Evolutionary conservation across 495 filamentous ascomycete species (phyloP), one percentile per base, ranked within the genome.

Genomic region (Penicillium manginii): DNA sequence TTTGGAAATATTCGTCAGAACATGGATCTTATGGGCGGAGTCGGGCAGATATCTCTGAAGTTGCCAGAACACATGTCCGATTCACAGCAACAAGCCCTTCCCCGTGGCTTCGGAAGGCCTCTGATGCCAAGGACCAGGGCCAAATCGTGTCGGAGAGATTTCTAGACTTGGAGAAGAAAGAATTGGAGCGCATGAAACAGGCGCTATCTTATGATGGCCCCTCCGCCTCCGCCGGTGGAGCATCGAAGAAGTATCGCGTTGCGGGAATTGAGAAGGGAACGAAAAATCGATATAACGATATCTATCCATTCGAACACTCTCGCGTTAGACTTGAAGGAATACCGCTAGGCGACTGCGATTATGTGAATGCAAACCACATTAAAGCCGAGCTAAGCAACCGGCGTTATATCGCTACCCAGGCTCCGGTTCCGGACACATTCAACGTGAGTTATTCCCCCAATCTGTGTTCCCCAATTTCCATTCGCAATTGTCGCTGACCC

Each of bases 231-330:
- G 18, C 55, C 32, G 57, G 58, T 35, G 70, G 70, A 35, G 50
- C 61, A 9, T 54, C 77, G 10, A 64, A 68, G 37, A 77, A 65
- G 57, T 80, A 81, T 54, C 83, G 73, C 59, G 84, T 98, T 52
- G 94, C 92, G 2, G 94, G 94, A 4, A 90, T 98, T 54, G 94
- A 98, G 67, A 92, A 97, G 66, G 94, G 94, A 31, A 84, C 81
- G 2, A 98, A 98, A 74, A 98, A 98, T 66, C 82, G 94, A 18
- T 98, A 98, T 71, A 98, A 97, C 72, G 94, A 97, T 64, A 98
- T 98, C 40, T 90, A 96, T 74, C 94, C 94, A 5, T 98, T 96
- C 66, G 94, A 98, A 68, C 94, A 98, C 73, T 85, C 92, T 5
- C 78, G 94, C 50, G 94, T 98, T 43, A 90, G 83, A 54, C 79